Evolutionary conservation across 768 basidiomycete genomes (phyloP), one percentile per base, ranked within the genome.

Genomic region (Multifurca ochricompacta): DNA sequence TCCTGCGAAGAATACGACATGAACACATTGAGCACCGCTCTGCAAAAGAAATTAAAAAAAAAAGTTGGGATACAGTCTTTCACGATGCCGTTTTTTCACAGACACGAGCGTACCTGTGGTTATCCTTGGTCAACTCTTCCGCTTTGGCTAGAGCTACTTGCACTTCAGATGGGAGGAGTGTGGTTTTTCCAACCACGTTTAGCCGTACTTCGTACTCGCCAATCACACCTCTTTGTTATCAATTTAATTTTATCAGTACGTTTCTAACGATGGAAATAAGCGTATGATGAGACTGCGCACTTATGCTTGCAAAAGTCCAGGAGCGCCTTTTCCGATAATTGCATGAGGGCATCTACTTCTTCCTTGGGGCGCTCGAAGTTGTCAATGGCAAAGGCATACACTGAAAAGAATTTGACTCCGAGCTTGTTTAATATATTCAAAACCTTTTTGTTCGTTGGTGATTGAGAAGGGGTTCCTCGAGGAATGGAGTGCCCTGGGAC

Each of bases 341-440:
- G 68, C 91, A 99, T 92, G 62, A 98, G 75, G 2, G 81, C 81
- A 23, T 86, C 81, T 1, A 99, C 91, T 67, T 99, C 96, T 4
- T 85, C 84, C 50, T 79, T 73, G 1, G 86, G 77, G 19, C 96
- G 79, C 58, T 89, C 89, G 72, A 98, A 98, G 71, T 98, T 99
- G 63, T 98, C 95, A 56, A 98, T 92, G 1, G 93, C 81, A 69
- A 99, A 99, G n/a, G 92, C 91, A 63, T 95, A 99, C n/a, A 86
- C 89, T 2, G 91, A 85, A 23, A 98, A 92, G 56, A 87, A 91
- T 55, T 73, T 77, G 44, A 99, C 77, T 10, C 81, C 72, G n/a
- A 99, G 76, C 1, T 77, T 73, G 19, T 95, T 71, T 63, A 94
- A 94, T 27, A 93, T 75, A 67, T 93, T 89, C 16, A 98, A 72